Evolutionary conservation across 2,329 filamentous ascomycete species (phyloP).

Genomic region (Aspergillus fumigatus): DNA sequence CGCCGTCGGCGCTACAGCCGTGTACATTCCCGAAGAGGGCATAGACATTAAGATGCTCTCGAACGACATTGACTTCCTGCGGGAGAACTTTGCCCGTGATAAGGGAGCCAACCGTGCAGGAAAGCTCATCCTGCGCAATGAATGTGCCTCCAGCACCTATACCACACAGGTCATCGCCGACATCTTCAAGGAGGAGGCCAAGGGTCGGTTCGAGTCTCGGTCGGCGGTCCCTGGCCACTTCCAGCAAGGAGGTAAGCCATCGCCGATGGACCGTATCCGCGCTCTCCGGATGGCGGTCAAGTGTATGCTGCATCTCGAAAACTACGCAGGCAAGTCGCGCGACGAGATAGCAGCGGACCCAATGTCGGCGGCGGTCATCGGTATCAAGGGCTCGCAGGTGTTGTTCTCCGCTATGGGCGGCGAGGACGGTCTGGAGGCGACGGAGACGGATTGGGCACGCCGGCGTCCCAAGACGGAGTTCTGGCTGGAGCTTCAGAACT

Average conservation of each 20-base stretch:
- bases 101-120: constrained; percentile 84
- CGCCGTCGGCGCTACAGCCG: constrained; percentile 83
- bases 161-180: constrained; percentile 88
- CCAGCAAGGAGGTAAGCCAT: constrained; percentile 88
- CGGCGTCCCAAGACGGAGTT: constrained; percentile 77
- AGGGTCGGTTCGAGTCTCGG: constrained; percentile 85
- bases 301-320: constrained; percentile 87
- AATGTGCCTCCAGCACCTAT: constrained; percentile 87
- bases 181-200: constrained; percentile 91
- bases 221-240: constrained; percentile 91
- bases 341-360: constrained; percentile 69
- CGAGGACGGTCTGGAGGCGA: constrained; percentile 64
- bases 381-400: constrained; percentile 83
- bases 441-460: constrained; percentile 90
- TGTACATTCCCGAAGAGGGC: constrained; percentile 96
- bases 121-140: constrained; percentile 93
- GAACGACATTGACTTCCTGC: constrained; percentile 82
- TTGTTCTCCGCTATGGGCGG: constrained; percentile 74
- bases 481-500: constrained; percentile 75
- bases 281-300: constrained; percentile 90
- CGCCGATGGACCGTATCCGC: constrained; percentile 91
- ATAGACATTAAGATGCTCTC: constrained; percentile 91
- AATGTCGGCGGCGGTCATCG: constrained; percentile 75
- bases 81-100: constrained; percentile 78
- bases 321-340: constrained; percentile 62